A percentile compares a stretch with the other conserved stretches of the same genome.
phyloP scores from a whole-genome alignment of 139 green algal genomes.

The Edaphochlamys debaryana region DNA sequence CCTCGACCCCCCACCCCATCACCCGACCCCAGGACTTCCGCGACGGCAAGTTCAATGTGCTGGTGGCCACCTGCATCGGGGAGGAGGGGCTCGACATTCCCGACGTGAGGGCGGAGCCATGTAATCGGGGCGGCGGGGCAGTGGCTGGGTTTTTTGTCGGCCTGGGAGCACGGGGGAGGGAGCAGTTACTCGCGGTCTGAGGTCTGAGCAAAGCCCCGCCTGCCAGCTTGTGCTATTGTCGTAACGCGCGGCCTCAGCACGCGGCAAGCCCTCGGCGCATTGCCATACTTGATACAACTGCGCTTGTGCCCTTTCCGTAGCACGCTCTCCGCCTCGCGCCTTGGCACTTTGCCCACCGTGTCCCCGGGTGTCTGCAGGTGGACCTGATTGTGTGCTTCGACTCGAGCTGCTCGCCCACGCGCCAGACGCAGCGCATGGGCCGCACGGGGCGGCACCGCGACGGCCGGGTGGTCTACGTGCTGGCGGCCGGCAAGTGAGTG shows the following conservation, averaged over 20 bases:
- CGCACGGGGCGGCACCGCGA: conserved; percentile 89
- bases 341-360: no score
- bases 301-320: no score
- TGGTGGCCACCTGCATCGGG: conserved; percentile 94
- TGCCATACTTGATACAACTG: no score
- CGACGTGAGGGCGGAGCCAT: conserved; percentile 51
- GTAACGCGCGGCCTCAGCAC: no score
- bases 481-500: conserved; percentile 69
- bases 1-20: no score
- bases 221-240: no score
- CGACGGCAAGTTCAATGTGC: conserved; percentile 74
- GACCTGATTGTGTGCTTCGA: conserved; percentile 97
- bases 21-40: conserved; percentile 72
- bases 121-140: neutral
- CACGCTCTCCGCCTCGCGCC: no score
- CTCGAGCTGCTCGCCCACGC: conserved; percentile 73
- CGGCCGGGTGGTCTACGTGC: conserved; percentile 89
- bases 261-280: no score
- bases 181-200: no score
- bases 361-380: conserved; percentile 66
- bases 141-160: no score
- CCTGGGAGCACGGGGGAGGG: no score
- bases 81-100: conserved; percentile 98
- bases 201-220: no score
- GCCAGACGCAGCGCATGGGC: conserved; percentile 92